phyloP scores from a whole-genome alignment of 495 filamentous ascomycete genomes.

The Aspergillus ellipticus region DNA sequence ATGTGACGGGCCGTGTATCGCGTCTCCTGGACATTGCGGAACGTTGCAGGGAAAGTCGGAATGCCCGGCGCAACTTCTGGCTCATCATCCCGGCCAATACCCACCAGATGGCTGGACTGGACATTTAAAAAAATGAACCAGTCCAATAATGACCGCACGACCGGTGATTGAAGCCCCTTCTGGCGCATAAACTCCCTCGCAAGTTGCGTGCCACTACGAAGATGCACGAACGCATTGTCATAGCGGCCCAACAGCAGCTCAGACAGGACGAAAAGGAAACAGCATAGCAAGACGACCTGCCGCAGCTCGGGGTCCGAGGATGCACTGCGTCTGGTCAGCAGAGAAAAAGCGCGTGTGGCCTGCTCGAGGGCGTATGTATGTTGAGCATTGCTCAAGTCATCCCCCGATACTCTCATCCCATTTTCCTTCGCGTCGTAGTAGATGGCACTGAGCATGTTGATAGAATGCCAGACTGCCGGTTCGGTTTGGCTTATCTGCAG shows the following conservation, averaged over 20 bases:
- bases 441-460: conserved; percentile 16
- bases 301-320: conserved; percentile 16
- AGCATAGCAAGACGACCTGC: conserved; percentile 18
- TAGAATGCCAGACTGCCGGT: conserved; percentile 18
- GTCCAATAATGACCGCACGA: neutral
- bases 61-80: no score
- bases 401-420: conserved; percentile 11
- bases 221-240: conserved; percentile 14
- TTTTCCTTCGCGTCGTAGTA: conserved; percentile 15
- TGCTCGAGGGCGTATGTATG: conserved; percentile 20
- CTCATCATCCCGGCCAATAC: no score
- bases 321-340: conserved; percentile 10
- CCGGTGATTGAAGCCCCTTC: neutral
- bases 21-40: neutral
- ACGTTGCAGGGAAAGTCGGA: neutral
- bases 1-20: neutral
- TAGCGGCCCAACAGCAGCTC: conserved; percentile 15
- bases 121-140: neutral
- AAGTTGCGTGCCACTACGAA: conserved; percentile 15
- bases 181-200: neutral
- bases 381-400: conserved; percentile 4
- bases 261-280: conserved; percentile 18
- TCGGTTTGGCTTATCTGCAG: conserved; percentile 10
- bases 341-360: conserved; percentile 6
- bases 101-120: no score